Evolutionary conservation across 163 green algal species (phyloP).

Genomic region (Coccomyxa subellipsoidea): DNA sequence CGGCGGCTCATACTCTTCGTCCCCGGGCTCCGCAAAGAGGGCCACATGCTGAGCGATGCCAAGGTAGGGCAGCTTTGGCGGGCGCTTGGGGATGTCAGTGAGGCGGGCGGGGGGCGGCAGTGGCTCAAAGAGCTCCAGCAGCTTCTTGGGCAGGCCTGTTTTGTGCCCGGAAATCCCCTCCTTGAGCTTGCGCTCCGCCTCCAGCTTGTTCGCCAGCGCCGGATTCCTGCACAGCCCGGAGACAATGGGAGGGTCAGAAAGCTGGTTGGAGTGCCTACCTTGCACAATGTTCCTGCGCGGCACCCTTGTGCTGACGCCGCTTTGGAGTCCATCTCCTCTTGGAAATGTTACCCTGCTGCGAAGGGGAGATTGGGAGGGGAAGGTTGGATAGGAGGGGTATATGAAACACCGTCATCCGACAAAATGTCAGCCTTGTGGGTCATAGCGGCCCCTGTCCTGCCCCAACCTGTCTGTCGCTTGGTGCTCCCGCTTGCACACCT

Average conservation of each 20-base stretch:
- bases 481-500: too few relatives aligned
- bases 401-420: neutral
- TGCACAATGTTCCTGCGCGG: neutral
- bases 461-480: too few relatives aligned
- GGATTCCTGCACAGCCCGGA: slow-evolving; percentile 17
- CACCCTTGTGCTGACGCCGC: neutral
- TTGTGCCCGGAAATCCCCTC: slow-evolving; percentile 71
- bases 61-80: slow-evolving; percentile 38
- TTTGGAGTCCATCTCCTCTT: neutral
- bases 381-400: neutral
- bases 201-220: slow-evolving; percentile 40
- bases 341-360: neutral
- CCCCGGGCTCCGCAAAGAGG: slow-evolving; percentile 63
- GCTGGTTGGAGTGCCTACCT: too few relatives aligned
- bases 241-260: too few relatives aligned
- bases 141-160: slow-evolving; percentile 70
- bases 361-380: too few relatives aligned
- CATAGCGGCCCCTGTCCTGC: neutral
- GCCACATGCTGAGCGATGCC: slow-evolving; percentile 61
- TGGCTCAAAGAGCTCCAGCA: slow-evolving; percentile 76
- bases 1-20: slow-evolving; percentile 71
- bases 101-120: slow-evolving; percentile 24
- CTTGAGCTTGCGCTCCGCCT: slow-evolving; percentile 59
- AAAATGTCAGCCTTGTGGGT: neutral
- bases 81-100: slow-evolving; percentile 15